These are phyloP conservation scores for Acacia concinna DNA, from an alignment of 331 rosid species.

Conservation along the genomic window DNA sequence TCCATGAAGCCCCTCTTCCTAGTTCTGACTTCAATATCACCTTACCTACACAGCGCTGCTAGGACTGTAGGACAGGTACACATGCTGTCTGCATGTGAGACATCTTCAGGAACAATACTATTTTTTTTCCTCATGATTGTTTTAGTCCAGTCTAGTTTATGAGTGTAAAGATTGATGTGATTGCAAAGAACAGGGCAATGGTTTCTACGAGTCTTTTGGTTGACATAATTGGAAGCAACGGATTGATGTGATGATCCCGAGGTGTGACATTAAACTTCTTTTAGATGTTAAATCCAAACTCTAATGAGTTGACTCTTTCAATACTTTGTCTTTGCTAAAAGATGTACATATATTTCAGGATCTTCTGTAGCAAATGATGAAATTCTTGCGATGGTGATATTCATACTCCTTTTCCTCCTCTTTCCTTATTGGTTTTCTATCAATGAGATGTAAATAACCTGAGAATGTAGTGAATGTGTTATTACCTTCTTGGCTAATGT, in stretches of 20 bases:
- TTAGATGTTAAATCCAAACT: not conserved
- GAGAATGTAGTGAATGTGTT: not conserved
- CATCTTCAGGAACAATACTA: conserved; percentile 1
- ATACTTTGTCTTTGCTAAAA: not conserved
- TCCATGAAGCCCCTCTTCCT: conserved; percentile 71
- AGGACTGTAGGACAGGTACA: conserved; percentile 44
- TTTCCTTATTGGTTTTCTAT: not conserved
- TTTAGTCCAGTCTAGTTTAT: conserved; percentile 28
- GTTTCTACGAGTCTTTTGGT: not conserved
- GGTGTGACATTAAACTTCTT: conserved; percentile 27
- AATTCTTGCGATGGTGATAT: not conserved
- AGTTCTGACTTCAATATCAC: conserved; percentile 48
- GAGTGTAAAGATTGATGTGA: conserved; percentile 32
- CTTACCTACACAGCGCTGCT: conserved; percentile 42
- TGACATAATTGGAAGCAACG: conserved; percentile 19
- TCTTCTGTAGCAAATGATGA: conserved; percentile 22
- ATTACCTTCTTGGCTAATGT: not conserved
- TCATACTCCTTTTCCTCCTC: not conserved
- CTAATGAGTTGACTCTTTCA: not conserved
- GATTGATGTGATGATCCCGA: conserved; percentile 27
- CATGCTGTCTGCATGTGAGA: conserved; percentile 32
- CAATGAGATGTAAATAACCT: not conserved
- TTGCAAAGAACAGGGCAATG: conserved; percentile 15
- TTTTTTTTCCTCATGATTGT: conserved; percentile 26
- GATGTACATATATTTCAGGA: conserved; percentile 26